phyloP scores from a whole-genome alignment of 306 rosid species.

The Cicer judaicum region DNA sequence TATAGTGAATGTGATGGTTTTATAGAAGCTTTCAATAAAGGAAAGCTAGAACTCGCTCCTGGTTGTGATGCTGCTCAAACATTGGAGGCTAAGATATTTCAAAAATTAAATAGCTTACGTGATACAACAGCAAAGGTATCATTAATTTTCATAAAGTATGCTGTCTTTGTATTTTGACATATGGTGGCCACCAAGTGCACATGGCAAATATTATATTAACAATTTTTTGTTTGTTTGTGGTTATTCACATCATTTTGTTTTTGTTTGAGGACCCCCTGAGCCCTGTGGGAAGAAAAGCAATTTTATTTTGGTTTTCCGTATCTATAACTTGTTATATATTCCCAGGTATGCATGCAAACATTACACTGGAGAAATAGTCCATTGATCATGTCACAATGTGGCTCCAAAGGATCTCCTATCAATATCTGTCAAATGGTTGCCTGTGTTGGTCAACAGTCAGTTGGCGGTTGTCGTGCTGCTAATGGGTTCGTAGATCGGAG shows the following conservation, averaged over 20 bases:
- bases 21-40: slow-evolving; percentile 63
- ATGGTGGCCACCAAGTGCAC: neutral
- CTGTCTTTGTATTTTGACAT: slow-evolving; percentile 25
- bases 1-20: slow-evolving; percentile 64
- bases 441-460: slow-evolving; percentile 94
- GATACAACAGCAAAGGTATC: slow-evolving; percentile 72
- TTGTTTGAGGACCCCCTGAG: slow-evolving; percentile 12
- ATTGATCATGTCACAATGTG: slow-evolving; percentile 96
- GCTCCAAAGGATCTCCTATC: slow-evolving; percentile 94
- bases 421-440: slow-evolving; percentile 97
- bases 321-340: slow-evolving; percentile 35
- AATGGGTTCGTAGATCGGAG: slow-evolving; percentile 93
- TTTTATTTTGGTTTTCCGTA: slow-evolving; percentile 18
- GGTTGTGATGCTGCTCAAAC: slow-evolving; percentile 97
- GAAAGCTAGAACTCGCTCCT: slow-evolving; percentile 72
- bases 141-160: slow-evolving; percentile 28
- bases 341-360: slow-evolving; percentile 81
- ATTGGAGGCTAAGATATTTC: slow-evolving; percentile 70
- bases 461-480: slow-evolving; percentile 93
- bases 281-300: neutral
- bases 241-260: slow-evolving; percentile 18
- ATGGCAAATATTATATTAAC: slow-evolving; percentile 11
- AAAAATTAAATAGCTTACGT: slow-evolving; percentile 66
- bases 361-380: slow-evolving; percentile 98
- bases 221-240: neutral